Percentiles rank a stretch among this genome's conserved stretches.
These are phyloP conservation scores for Globisporangium paddicum DNA, from an alignment of 352 stramenopile species.

Conservation along the genomic window DNA sequence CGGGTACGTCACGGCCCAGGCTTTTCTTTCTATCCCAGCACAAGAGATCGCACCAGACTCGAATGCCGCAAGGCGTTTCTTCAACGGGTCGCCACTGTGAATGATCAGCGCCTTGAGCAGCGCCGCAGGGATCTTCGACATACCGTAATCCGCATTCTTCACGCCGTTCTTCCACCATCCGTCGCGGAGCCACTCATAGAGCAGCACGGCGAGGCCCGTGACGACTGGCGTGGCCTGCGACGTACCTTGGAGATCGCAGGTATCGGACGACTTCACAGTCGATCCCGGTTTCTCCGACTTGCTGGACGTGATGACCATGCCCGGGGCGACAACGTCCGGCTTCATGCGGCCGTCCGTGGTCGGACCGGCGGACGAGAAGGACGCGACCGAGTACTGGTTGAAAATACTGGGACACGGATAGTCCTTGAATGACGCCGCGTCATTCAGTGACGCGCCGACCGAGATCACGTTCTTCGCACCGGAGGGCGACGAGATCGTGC, in stretches of 20 bases:
- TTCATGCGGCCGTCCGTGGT: slow-evolving; percentile 84
- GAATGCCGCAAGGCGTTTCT: slow-evolving; percentile 36
- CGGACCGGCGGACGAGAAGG: slow-evolving; percentile 78
- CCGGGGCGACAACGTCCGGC: slow-evolving; percentile 83
- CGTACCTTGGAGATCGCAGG: slow-evolving; percentile 71
- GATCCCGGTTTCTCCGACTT: slow-evolving; percentile 53
- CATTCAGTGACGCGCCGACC: slow-evolving; percentile 72
- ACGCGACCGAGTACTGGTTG: slow-evolving; percentile 72
- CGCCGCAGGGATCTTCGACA: slow-evolving; percentile 59
- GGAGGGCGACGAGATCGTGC: slow-evolving; percentile 79
- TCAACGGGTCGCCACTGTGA: slow-evolving; percentile 61
- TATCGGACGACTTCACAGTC: slow-evolving; percentile 43
- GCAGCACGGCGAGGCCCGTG: slow-evolving; percentile 66
- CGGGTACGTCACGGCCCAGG: slow-evolving; percentile 45
- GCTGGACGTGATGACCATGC: slow-evolving; percentile 76
- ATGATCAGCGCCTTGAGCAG: slow-evolving; percentile 80
- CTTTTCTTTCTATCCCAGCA: slow-evolving; percentile 21
- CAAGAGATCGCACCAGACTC: slow-evolving; percentile 49
- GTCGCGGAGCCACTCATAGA: slow-evolving; percentile 76
- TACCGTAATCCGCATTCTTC: slow-evolving; percentile 47
- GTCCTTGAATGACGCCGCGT: slow-evolving; percentile 40
- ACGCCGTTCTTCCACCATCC: slow-evolving; percentile 69
- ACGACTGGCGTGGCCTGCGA: slow-evolving; percentile 74
- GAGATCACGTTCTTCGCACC: slow-evolving; percentile 85
- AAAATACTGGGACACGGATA: slow-evolving; percentile 54